Base-by-base conservation (phyloP, 148 eudicot genomes). In the Dysphania ambrosioides region DNA sequence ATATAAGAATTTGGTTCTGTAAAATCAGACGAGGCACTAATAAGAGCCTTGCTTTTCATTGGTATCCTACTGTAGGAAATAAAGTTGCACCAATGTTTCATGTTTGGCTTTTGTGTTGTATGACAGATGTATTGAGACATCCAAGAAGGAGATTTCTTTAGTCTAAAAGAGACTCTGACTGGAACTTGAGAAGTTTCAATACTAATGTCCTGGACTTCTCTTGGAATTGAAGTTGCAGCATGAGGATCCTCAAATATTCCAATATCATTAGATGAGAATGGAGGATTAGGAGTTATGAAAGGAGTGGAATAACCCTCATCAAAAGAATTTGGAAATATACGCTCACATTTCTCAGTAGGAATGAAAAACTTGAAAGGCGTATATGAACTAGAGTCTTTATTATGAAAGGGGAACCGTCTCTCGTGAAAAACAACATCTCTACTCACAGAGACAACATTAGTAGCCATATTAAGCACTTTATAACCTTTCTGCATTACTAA, bases 391-490 rank as follows among this genome's bases (percentile, higher is more conserved):
- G 47, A 3, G 10, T 42, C 0, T 0, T 42, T 8, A 6, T 8
- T 6, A 42, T 49, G n/a, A 18, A 15, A 62, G 2, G 66, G 66
- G 3, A 62, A 62, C 4, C 0, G 0, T 11, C 12, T 29, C 15
- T 41, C 56, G 49, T 69, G 53, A 21, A 44, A 69, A 0, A 16
- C 35, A 13, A 74, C 77, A 74, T 41, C 68, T 29, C 21, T 53
- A 49, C 63, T 30, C 2, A 26, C 15, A 2, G 29, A 15, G 5
- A 71, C 19, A 1, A 10, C 9, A 1, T 30, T 18, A 15, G 21
- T 30, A 2, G 12, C 6, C 0, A 71, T 3, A 30, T 53, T 2
- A 3, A 71, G 15, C 2, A 53, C 10, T 47, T 51, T 71, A 3
- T 47, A 60, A 0, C 19, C 35, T 11, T 27, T 27, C 13, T 60